phyloP scores from a whole-genome alignment of 352 stramenopile genomes.

The Pythium scleroteichum region DNA sequence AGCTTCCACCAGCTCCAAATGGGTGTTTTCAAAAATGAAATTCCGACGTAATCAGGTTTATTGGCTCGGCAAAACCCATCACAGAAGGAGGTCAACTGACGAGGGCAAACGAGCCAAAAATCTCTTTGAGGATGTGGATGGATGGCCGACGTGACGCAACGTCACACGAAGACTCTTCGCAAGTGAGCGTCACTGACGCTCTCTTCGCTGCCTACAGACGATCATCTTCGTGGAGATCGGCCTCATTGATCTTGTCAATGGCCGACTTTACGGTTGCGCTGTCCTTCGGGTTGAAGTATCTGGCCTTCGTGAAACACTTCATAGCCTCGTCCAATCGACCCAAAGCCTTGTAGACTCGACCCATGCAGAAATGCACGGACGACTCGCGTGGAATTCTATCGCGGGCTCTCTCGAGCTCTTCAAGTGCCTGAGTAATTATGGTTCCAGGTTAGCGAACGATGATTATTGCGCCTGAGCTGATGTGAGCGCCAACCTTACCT shows the following conservation, averaged over 20 bases:
- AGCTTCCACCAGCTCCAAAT: background rate
- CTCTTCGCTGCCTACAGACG: constrained; percentile 14
- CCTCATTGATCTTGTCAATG: constrained; percentile 91
- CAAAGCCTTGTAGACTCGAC: constrained; percentile 91
- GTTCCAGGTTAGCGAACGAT: too few species aligned
- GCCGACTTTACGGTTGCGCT: constrained; percentile 96
- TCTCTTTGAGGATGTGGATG: background rate
- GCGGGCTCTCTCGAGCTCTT: constrained; percentile 91
- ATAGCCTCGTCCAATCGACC: constrained; percentile 92
- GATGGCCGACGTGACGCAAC: too few species aligned
- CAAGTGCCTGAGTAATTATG: constrained; percentile 55
- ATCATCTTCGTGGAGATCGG: constrained; percentile 46
- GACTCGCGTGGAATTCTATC: constrained; percentile 95
- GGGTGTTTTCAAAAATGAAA: background rate
- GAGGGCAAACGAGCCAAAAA: background rate
- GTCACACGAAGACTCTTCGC: too few species aligned
- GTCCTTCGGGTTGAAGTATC: constrained; percentile 98
- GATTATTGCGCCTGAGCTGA: too few species aligned
- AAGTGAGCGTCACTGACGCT: too few species aligned
- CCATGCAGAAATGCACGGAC: constrained; percentile 97
- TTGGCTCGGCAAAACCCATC: background rate
- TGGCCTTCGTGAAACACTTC: constrained; percentile 94
- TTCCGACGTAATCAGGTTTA: background rate
- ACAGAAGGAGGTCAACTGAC: background rate
- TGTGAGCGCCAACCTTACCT: constrained; percentile 59